phyloP scores from a whole-genome alignment of 1,284 basidiomycete genomes.

The Pterula multifida region DNA sequence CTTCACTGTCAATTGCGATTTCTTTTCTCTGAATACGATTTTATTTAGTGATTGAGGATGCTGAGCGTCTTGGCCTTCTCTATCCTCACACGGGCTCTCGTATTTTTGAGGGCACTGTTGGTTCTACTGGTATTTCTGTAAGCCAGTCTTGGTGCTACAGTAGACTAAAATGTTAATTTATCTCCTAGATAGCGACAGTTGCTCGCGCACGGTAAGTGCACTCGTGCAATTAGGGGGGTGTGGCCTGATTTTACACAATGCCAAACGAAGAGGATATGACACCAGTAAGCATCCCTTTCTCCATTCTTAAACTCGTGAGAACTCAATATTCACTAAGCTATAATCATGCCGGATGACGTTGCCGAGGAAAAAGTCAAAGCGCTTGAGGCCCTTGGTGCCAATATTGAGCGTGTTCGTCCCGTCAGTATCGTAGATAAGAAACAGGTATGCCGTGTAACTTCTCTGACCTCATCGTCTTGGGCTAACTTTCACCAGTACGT shows the following conservation, averaged over 20 bases:
- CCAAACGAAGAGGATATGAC: constrained; percentile 65
- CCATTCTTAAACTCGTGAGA: constrained; percentile 2
- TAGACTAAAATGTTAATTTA: not conserved
- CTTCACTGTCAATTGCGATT: constrained; percentile 1
- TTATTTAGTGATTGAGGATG: constrained; percentile 86
- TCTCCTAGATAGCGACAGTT: constrained; percentile 62
- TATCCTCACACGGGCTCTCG: constrained; percentile 83
- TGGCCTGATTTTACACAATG: too few relatives aligned
- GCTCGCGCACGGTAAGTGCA: constrained; percentile 67
- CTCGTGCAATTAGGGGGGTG: too few relatives aligned
- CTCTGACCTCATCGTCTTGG: not conserved
- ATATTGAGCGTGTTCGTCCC: constrained; percentile 76
- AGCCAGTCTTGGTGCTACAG: not conserved
- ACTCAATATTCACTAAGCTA: constrained; percentile 34
- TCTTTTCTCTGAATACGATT: constrained; percentile 4
- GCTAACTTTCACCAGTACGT: constrained; percentile 28
- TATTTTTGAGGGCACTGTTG: constrained; percentile 96
- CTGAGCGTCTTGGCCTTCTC: constrained; percentile 75
- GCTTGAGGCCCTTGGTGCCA: constrained; percentile 75
- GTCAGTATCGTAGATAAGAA: constrained; percentile 91
- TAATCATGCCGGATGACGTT: constrained; percentile 92
- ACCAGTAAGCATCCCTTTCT: constrained; percentile 38
- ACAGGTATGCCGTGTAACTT: constrained; percentile 46
- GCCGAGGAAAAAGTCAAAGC: constrained; percentile 86
- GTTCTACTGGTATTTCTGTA: constrained; percentile 89